Evolutionary conservation across 140 eudicot genomes (phyloP).

Genomic region (Cichorium intybus): DNA sequence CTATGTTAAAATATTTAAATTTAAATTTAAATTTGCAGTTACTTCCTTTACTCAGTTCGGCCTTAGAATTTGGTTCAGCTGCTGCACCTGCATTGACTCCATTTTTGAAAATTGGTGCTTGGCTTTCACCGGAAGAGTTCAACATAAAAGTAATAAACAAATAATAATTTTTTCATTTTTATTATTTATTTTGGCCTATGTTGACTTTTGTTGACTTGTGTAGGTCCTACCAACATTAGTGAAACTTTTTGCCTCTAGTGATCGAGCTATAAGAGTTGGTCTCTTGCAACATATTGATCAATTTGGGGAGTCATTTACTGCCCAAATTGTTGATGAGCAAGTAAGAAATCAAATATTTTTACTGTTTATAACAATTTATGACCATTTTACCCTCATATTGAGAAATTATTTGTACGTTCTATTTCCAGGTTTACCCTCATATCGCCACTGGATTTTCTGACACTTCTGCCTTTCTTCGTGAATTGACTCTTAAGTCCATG

Average conservation of each 20-base stretch:
- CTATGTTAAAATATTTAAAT: no score
- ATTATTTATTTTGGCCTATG: no score
- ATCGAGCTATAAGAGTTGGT: conserved; percentile 89
- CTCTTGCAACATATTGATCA: conserved; percentile 95
- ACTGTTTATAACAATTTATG: no score
- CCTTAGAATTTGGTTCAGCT: conserved; percentile 96
- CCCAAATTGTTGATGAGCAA: conserved; percentile 93
- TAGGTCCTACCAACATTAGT: conserved; percentile 90
- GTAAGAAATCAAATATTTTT: conserved; percentile 57
- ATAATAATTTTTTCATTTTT: no score
- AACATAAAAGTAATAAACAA: conserved; percentile 69
- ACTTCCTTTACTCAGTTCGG: conserved; percentile 87
- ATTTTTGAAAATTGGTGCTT: conserved; percentile 83
- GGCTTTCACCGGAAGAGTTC: conserved; percentile 89
- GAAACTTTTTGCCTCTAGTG: conserved; percentile 85
- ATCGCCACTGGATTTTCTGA: conserved; percentile 94
- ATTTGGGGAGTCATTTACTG: conserved; percentile 81
- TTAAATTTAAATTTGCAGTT: conserved; percentile 50
- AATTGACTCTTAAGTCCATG: conserved; percentile 92
- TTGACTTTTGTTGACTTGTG: conserved; percentile 24
- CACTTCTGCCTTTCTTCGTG: conserved; percentile 94
- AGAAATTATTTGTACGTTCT: no score
- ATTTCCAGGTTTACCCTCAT: conserved; percentile 96
- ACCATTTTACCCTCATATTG: no score
- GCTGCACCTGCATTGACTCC: conserved; percentile 97